Base-by-base conservation (phyloP, 768 basidiomycete species). In the Tephrocybe sp. region DNA sequence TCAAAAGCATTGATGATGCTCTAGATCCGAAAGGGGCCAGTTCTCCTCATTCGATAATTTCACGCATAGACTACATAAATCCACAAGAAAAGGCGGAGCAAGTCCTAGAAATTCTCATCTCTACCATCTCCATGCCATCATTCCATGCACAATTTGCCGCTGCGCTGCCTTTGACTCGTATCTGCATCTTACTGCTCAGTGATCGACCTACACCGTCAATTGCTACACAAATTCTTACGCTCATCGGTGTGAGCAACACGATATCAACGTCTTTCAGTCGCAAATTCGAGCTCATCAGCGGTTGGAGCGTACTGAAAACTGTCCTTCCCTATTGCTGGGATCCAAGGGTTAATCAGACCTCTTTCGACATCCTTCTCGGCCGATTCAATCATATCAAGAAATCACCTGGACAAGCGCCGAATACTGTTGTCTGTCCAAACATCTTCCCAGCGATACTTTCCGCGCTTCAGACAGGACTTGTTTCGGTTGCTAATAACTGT, bases 201-300 rank as follows among this genome's bases (percentile, higher is more conserved):
- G 81, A 85, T 32, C 77, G 77, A n/a, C 90, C 93, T 2, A 70
- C 77, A 0, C 70, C 88, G 0, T 62, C 72, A 28, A 76, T 86
- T 36, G 78, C 80, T 9, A 71, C 77, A 22, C 79, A 83, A 54
- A 73, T 91, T 32, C 70, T 92, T 1, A 66, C 66, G 1, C 67
- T 93, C 16, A 74, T 91, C 8, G 72, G 73, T 2, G 71, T 84
- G 45, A 77, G 83, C 50, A 71, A 86, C 24, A 67, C 66, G 13
- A 64, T 73, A 24, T 83, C 83, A 0, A 61, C 76, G 9, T 78
- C 83, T 2, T 97, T 94, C 69, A 77, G 71, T 38, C 75, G 86
- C 47, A 92, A 89, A 58, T 92, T 96, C 56, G 93, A 95, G 63
- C 70, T 88, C 1, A 83, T 89, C 30, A 86, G 85, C 44, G 94